Evolutionary conservation across 345 rosid genomes (phyloP), one percentile per base, ranked within the genome.

Genomic region (Citropsis articulata): DNA sequence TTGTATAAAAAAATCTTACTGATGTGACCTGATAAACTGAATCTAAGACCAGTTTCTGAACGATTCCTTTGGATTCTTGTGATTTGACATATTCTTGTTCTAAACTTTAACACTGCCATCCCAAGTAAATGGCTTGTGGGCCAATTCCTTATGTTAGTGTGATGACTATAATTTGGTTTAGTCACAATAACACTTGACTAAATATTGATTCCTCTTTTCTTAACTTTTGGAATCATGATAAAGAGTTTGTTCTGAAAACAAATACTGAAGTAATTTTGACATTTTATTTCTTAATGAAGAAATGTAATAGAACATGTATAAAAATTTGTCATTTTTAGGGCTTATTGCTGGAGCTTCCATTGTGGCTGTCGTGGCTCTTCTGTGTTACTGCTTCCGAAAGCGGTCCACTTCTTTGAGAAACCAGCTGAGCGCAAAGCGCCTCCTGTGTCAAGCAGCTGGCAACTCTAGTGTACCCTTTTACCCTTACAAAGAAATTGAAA

Each of bases 381-480:
- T 87, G 56, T 87, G 87, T 69, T 87, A 77, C 83, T 92, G 83
- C 77, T 31, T 80, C 40, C 76, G 83, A 69, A 79, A 80, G 45
- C 78, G 85, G 27, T 87, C 93, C 56, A 27, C 75, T 72, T 81
- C 89, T 62, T 59, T 78, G 78, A 85, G 86, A 83, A 90, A 79
- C 76, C 87, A 79, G 66, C 79, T n/a, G 21, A 89, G 93, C 69
- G 95, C 91, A 31, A 92, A 83, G 71, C 97, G 94, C 73, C 98
- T 93, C 74, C 77, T 95, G 18, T 83, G 62, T 8, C 89, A 90
- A 86, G 95, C 95, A 50, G 91, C 97, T 7, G 98, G 97, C 55
- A 93, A 84, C 90, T 87, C 86, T 2, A 90, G 92, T 72, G 88
- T 95, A 36, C 91, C 94, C 0, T 88, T 90, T 69, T 91, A 85